Conservation (phyloP, 2,329 filamentous ascomycete species). For the Cercospora beticola region DNA sequence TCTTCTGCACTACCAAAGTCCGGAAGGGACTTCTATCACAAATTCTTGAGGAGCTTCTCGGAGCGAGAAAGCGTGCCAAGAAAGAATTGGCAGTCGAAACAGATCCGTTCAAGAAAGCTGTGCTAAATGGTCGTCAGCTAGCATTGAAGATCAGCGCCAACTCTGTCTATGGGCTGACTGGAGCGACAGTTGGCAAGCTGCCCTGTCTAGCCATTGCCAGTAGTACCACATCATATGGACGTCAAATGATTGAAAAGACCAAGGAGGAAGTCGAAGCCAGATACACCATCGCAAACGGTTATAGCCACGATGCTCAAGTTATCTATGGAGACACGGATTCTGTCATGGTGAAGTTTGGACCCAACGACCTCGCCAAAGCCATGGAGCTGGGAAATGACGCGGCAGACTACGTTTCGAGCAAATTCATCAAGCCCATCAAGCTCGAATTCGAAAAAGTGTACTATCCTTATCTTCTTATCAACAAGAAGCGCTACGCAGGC, state of each 20-base stretch:
- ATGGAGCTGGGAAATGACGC: conserved; percentile 98
- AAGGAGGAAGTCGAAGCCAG: conserved; percentile 90
- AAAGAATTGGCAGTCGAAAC: conserved; percentile 83
- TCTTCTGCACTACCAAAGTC: conserved; percentile 84
- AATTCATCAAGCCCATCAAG: conserved; percentile 97
- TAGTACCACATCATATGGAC: conserved; percentile 94
- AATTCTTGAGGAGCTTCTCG: conserved; percentile 89
- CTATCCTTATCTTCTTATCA: conserved; percentile 96
- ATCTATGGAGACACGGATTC: conserved; percentile 99
- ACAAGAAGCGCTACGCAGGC: conserved; percentile 99
- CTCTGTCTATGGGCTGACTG: conserved; percentile 95
- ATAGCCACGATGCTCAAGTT: conserved; percentile 90
- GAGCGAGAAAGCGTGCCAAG: conserved; percentile 94
- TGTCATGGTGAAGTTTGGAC: conserved; percentile 99
- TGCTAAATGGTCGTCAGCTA: conserved; percentile 93
- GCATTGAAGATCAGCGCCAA: conserved; percentile 96
- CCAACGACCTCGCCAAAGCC: conserved; percentile 77
- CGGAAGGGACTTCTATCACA: conserved; percentile 90
- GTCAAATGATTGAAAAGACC: conserved; percentile 98
- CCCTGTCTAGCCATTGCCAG: conserved; percentile 94
- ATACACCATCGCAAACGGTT: conserved; percentile 92
- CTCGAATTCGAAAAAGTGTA: conserved; percentile 99
- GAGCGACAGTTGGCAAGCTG: conserved; percentile 91
- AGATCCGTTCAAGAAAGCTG: conserved; percentile 96
- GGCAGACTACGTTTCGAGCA: conserved; percentile 79